Conservation (phyloP, 1,284 basidiomycete species). For the Chalciporus sp. region DNA sequence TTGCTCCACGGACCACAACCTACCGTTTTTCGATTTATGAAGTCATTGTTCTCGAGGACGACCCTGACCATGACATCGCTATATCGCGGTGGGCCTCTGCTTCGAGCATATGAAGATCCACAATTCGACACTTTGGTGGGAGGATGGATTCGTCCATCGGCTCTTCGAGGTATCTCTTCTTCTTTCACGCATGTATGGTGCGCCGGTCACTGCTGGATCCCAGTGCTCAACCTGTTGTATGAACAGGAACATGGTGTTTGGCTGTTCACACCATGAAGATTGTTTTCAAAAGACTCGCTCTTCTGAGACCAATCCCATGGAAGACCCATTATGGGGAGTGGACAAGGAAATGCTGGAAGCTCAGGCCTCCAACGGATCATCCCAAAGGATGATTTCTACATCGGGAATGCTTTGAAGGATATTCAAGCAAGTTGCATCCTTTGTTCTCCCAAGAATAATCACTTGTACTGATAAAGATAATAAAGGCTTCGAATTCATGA, state of each 20-base stretch:
- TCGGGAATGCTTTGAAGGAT: slow-evolving; percentile 19
- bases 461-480: neutral
- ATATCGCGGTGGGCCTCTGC: slow-evolving; percentile 31
- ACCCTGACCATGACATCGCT: neutral
- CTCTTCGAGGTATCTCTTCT: slow-evolving; percentile 32
- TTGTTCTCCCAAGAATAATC: neutral
- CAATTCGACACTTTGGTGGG: slow-evolving; percentile 33
- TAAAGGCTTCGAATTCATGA: slow-evolving; percentile 33
- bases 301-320: slow-evolving; percentile 21
- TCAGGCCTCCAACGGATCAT: slow-evolving; percentile 7
- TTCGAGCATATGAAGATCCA: slow-evolving; percentile 20
- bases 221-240: slow-evolving; percentile 6
- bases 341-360: slow-evolving; percentile 33
- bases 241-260: slow-evolving; percentile 16
- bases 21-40: slow-evolving; percentile 37
- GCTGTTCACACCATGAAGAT: slow-evolving; percentile 7
- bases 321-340: slow-evolving; percentile 25
- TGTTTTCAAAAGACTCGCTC: slow-evolving; percentile 9
- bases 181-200: neutral
- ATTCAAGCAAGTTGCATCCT: slow-evolving; percentile 6
- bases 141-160: slow-evolving; percentile 31
- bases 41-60: slow-evolving; percentile 10
- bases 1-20: slow-evolving; percentile 24
- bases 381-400: slow-evolving; percentile 23
- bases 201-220: neutral